phyloP scores from a whole-genome alignment of 305 asterid genomes.

The Rubia peregrina region DNA sequence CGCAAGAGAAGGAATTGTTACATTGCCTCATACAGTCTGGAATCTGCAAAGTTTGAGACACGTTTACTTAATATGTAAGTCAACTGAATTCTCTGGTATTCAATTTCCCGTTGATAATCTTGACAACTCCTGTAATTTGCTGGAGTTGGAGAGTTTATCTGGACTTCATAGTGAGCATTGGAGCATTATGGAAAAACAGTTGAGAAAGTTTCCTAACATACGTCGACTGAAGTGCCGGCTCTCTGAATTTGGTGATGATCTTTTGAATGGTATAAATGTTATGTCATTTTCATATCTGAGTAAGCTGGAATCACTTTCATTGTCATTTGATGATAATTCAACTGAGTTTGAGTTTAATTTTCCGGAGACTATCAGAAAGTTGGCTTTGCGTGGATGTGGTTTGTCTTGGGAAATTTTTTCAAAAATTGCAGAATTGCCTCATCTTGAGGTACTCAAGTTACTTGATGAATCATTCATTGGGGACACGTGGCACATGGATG shows the following conservation, averaged over 20 bases:
- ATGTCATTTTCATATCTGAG: slow-evolving; percentile 1
- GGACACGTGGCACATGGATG: slow-evolving; percentile 1
- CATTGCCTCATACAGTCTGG: neutral
- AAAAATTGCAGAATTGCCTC: neutral
- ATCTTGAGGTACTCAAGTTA: neutral
- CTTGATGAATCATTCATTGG: neutral
- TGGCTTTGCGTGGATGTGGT: neutral
- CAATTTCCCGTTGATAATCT: neutral
- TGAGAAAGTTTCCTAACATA: neutral
- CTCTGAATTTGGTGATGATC: neutral
- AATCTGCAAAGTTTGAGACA: neutral
- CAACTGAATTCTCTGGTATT: neutral
- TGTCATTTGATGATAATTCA: neutral
- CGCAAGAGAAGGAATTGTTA: neutral
- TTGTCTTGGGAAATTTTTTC: neutral
- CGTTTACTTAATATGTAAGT: neutral
- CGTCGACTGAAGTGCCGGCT: neutral
- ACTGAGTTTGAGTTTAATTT: neutral
- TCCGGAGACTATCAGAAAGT: neutral
- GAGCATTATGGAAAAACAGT: neutral
- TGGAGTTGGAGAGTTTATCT: neutral
- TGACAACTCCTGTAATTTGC: neutral
- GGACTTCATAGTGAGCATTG: neutral
- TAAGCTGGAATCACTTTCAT: neutral
- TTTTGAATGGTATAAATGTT: neutral